A percentile compares a stretch with the other conserved stretches of the same genome.
phyloP scores from a whole-genome alignment of 2,329 filamentous ascomycete genomes.

The Penicillium italicum region DNA sequence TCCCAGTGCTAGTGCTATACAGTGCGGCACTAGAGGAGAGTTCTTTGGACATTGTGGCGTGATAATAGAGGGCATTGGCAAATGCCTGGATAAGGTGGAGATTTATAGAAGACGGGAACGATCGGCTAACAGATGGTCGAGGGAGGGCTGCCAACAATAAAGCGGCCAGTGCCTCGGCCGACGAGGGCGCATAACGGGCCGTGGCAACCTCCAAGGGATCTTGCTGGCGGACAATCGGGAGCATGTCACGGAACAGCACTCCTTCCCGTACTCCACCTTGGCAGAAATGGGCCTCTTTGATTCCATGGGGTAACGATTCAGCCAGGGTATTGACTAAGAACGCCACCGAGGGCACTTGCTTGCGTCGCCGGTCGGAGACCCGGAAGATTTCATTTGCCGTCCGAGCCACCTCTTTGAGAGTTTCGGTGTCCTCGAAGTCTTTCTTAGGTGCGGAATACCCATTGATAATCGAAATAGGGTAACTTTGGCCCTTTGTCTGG shows the following conservation, averaged over 20 bases:
- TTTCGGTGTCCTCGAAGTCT: conserved; percentile 31
- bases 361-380: conserved; percentile 71
- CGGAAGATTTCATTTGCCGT: conserved; percentile 54
- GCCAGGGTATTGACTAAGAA: conserved; percentile 71
- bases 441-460: conserved; percentile 60
- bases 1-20: conserved; percentile 33
- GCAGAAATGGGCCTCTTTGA: conserved; percentile 74
- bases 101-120: conserved; percentile 26
- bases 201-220: conserved; percentile 65
- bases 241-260: conserved; percentile 65
- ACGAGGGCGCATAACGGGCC: conserved; percentile 46
- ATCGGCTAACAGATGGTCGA: conserved; percentile 16
- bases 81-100: conserved; percentile 30
- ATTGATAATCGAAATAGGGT: conserved; percentile 77
- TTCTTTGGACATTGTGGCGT: conserved; percentile 33
- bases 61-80: conserved; percentile 33
- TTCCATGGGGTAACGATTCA: conserved; percentile 59
- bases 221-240: conserved; percentile 55
- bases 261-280: conserved; percentile 83
- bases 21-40: conserved; percentile 31
- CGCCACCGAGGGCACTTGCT: conserved; percentile 77
- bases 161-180: conserved; percentile 46
- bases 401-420: conserved; percentile 26
- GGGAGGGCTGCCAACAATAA: conserved; percentile 51
- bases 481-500: conserved; percentile 58